Conservation (phyloP, 345 rosid genomes). For the Populus deltoides region DNA sequence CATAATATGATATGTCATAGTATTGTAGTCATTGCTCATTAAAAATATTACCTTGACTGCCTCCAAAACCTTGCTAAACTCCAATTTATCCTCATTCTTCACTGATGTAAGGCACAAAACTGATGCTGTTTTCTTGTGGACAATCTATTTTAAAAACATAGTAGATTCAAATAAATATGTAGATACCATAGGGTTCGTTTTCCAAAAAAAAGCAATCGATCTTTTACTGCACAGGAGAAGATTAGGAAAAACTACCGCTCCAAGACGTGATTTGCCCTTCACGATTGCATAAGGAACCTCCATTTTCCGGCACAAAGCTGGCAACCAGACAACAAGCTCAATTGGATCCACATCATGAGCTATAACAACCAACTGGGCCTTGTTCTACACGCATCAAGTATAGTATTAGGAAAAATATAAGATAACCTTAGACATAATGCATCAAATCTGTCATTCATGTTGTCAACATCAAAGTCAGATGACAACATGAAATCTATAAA, state of each 20-base stretch:
- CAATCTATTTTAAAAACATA: conserved; percentile 40
- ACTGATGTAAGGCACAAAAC: conserved; percentile 71
- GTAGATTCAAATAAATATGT: neutral
- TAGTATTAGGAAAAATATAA: neutral
- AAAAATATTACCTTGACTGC: conserved; percentile 56
- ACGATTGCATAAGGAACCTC: conserved; percentile 83
- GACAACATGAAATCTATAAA: too few relatives aligned
- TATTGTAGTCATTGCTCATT: neutral
- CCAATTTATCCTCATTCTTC: conserved; percentile 75
- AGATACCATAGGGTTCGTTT: too few relatives aligned
- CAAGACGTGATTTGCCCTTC: conserved; percentile 74
- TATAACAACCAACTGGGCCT: conserved; percentile 71
- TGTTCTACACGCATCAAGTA: conserved; percentile 42
- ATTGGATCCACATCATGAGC: conserved; percentile 89
- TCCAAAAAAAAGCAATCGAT: neutral
- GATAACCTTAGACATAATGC: neutral
- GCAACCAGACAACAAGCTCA: conserved; percentile 83
- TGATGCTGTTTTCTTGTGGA: conserved; percentile 70
- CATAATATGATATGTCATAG: neutral
- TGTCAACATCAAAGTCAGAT: neutral
- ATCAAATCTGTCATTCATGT: neutral
- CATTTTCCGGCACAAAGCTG: conserved; percentile 85
- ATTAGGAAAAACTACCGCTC: conserved; percentile 40
- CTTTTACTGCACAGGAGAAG: neutral
- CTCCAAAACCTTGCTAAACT: conserved; percentile 68